Evolutionary conservation across 164 flowering plant species (phyloP).

Genomic region (Tetracentron sinense): DNA sequence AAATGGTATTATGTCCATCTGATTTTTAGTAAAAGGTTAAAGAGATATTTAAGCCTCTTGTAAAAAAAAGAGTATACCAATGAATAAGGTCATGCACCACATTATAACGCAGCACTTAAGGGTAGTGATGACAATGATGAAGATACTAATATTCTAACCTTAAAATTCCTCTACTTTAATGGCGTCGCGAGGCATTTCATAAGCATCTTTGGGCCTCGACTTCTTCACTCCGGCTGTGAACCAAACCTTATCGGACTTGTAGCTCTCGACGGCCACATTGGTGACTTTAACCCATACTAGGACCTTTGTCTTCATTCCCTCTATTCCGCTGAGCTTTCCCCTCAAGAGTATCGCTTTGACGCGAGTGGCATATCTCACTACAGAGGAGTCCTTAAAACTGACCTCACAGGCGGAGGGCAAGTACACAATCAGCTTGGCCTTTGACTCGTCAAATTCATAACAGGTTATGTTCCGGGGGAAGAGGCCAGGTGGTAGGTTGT

Average conservation of each 20-base stretch:
- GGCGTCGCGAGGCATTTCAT: constrained; percentile 53
- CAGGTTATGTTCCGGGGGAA: constrained; percentile 81
- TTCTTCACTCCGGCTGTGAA: constrained; percentile 88
- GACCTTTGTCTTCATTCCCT: constrained; percentile 94
- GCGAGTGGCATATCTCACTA: constrained; percentile 48
- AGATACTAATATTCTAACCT: constrained; percentile 9
- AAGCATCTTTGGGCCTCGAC: constrained; percentile 64
- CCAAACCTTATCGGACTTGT: constrained; percentile 82
- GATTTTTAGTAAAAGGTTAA: no score
- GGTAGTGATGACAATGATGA: neutral
- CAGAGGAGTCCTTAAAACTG: constrained; percentile 67
- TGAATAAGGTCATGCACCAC: no score
- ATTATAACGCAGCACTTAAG: no score
- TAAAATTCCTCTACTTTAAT: constrained; percentile 68
- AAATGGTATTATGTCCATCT: no score
- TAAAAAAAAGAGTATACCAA: no score
- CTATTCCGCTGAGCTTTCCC: constrained; percentile 77
- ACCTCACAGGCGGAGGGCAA: constrained; percentile 74
- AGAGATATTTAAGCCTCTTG: no score
- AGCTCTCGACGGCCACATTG: constrained; percentile 57
- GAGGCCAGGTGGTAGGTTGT: constrained; percentile 26
- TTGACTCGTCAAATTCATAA: constrained; percentile 77
- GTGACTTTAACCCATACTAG: constrained; percentile 93
- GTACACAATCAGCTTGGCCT: constrained; percentile 69
- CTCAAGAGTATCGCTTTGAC: constrained; percentile 59